phyloP scores from a whole-genome alignment of 1,139 yeast genomes.

The Meyerozyma carpophila region DNA sequence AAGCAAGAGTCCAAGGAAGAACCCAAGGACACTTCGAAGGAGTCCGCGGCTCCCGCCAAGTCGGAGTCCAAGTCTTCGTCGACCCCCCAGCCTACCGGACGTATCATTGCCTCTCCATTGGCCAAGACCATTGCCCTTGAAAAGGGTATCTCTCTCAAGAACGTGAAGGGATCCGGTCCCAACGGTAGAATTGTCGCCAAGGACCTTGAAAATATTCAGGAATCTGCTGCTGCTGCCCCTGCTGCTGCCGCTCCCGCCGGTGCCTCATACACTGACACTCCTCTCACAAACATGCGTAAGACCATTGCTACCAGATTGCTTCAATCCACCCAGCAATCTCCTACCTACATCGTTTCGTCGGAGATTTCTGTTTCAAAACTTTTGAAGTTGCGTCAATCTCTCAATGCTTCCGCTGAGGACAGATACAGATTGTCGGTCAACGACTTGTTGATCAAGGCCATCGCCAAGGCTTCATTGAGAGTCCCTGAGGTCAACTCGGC shows the following conservation, averaged over 20 bases:
- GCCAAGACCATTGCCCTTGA: constrained; percentile 94
- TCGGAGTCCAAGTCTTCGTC: constrained; percentile 13
- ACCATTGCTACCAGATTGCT: constrained; percentile 86
- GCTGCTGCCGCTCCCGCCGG: constrained; percentile 48
- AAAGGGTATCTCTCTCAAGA: constrained; percentile 82
- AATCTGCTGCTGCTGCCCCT: constrained; percentile 38
- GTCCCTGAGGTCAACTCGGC: constrained; percentile 94
- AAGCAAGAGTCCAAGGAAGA: constrained; percentile 17
- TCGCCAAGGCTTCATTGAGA: constrained; percentile 82
- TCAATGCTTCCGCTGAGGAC: constrained; percentile 82
- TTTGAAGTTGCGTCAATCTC: constrained; percentile 84
- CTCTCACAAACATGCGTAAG: constrained; percentile 88
- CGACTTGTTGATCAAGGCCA: constrained; percentile 90
- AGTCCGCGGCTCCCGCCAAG: constrained; percentile 6
- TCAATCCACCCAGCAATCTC: constrained; percentile 80
- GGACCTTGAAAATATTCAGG: constrained; percentile 72
- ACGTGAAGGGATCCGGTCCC: constrained; percentile 90
- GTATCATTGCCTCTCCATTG: constrained; percentile 91
- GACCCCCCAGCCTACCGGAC: constrained; percentile 32
- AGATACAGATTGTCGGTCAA: constrained; percentile 89
- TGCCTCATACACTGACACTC: constrained; percentile 71
- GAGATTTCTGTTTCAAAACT: constrained; percentile 82
- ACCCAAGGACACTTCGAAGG: constrained; percentile 5
- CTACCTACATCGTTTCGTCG: constrained; percentile 89
- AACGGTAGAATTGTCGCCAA: constrained; percentile 87